Evolutionary conservation across 495 filamentous ascomycete genomes (phyloP).

Genomic region (Articulospora tetracladia): DNA sequence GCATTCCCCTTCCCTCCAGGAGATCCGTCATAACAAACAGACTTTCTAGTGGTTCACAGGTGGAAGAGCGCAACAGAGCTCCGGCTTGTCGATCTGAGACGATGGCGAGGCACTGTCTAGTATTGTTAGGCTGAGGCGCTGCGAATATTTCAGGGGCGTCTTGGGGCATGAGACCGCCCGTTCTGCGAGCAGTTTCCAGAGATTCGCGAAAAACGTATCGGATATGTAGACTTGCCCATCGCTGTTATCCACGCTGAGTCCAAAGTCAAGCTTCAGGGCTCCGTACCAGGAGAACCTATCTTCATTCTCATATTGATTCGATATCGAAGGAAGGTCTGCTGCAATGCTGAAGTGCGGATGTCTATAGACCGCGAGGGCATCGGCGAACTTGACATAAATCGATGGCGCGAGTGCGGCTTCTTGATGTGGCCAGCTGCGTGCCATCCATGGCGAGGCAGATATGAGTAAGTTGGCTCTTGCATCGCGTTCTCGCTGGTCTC

Average conservation of each 20-base stretch:
- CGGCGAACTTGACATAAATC: background rate
- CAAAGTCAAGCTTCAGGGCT: background rate
- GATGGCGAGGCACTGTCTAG: background rate
- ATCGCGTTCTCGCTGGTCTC: background rate
- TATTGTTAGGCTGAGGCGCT: background rate
- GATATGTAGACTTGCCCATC: background rate
- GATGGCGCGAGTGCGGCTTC: background rate
- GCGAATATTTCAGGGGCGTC: background rate
- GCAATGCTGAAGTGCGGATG: background rate
- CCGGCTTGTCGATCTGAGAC: background rate
- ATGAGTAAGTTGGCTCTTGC: background rate
- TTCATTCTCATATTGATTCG: background rate
- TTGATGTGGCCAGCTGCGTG: background rate
- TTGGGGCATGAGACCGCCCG: slow-evolving; percentile 28
- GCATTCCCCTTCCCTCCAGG: background rate
- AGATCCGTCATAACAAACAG: background rate
- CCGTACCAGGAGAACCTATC: background rate
- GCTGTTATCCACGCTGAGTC: background rate
- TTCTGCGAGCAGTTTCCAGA: slow-evolving; percentile 10
- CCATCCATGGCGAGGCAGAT: background rate
- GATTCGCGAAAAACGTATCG: background rate
- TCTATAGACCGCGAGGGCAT: background rate
- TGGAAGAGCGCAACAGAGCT: background rate
- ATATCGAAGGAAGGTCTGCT: background rate
- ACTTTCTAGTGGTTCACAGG: background rate